Base-by-base conservation (phyloP, 1,139 yeast species). In the Yamadazyma dendronema region DNA sequence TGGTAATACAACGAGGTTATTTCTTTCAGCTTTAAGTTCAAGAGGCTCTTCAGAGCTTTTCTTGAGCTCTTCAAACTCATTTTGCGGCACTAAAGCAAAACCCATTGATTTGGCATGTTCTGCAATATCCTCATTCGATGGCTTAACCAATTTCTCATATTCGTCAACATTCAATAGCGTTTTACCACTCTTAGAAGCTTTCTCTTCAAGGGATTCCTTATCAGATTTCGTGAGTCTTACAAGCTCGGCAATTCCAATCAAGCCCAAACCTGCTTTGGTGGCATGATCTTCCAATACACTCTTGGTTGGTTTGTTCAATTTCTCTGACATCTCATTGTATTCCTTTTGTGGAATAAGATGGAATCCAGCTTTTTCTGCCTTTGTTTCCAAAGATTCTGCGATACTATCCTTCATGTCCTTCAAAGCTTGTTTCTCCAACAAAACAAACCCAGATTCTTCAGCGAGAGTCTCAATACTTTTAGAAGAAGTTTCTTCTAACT, bases 271-370 rank as follows among this genome's bases (percentile, higher is more conserved):
- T 27, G 30, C 13, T 11, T 27, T 33, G 1, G 33, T 37, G 1
- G 62, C 52, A 31, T 58, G 56, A 5, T 43, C 45, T 15, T 40
- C 41, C 38, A 65, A 49, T 40, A 50, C 52, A 2, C 54, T 61
- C 17, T 51, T 16, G 1, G 56, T 36, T 4, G 72, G 71, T 4
- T 34, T 23, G 8, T 28, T 24, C n/a, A 34, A 30, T 7, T 28
- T 8, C 8, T 25, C 24, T 23, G 12, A 41, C 9, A 52, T 41
- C 15, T 36, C 38, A 2, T 46, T 35, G 25, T 45, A 47, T n/a
- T 48, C 49, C 1, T 34, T 41, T 10, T 32, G 34, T n/a, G 53
- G 40, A 5, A 57, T 21, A n/a, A 57, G 32, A 5, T 33, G 39
- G 41, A 47, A 17, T 9, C 50, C 48, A 10, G 33, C 35, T 28